A percentile compares a stretch with the other conserved stretches of the same genome.
phyloP scores from a whole-genome alignment of 495 filamentous ascomycete genomes.

The Paragyromitra xinjiangensis region DNA sequence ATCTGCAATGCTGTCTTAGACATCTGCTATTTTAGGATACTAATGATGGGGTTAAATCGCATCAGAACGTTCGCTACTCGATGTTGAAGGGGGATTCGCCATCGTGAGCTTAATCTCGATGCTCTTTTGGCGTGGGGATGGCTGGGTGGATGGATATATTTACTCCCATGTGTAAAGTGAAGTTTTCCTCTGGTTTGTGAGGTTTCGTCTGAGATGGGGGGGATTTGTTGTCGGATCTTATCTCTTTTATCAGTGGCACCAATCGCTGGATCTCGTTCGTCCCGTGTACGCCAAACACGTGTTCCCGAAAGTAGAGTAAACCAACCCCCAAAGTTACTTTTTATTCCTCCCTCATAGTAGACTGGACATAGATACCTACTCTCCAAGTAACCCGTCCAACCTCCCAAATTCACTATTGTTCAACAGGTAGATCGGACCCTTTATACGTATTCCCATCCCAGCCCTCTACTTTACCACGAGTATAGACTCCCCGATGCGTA shows the following conservation, averaged over 20 bases:
- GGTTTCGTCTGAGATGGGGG: not conserved
- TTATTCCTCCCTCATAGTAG: not conserved
- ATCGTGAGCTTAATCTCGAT: constrained; percentile 17
- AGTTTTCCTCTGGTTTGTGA: not conserved
- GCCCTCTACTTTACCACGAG: not conserved
- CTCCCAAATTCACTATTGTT: not conserved
- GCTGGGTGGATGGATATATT: constrained; percentile 1
- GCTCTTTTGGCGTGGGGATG: not conserved
- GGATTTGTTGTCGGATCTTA: not conserved
- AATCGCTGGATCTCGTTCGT: not conserved
- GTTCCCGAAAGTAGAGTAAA: not conserved
- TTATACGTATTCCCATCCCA: not conserved
- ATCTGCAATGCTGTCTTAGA: constrained; percentile 17
- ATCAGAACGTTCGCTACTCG: not conserved
- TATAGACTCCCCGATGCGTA: not conserved
- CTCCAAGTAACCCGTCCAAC: not conserved
- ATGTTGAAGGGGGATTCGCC: not conserved
- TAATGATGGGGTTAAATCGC: not conserved
- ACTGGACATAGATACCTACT: not conserved
- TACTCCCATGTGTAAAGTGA: not conserved
- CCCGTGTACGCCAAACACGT: not conserved
- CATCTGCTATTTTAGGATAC: not conserved
- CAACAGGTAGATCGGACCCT: not conserved
- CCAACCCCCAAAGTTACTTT: not conserved
- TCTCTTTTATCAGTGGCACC: not conserved